These are phyloP conservation scores for Yamadazyma phyllophila DNA, from an alignment of 805 yeast genomes.

Conservation along the genomic window DNA sequence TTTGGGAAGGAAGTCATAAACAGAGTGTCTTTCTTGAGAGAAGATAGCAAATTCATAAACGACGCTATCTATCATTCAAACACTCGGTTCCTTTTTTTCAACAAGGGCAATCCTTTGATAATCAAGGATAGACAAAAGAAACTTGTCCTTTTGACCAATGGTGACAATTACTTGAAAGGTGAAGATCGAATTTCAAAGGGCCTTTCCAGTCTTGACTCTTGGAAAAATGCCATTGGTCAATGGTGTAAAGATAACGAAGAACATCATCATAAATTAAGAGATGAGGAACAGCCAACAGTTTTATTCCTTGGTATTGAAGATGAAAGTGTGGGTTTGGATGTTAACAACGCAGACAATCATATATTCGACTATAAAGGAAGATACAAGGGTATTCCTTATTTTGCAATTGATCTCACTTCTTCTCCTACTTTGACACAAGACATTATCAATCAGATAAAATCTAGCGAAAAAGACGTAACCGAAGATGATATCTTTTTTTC, in stretches of 20 bases:
- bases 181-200: conserved; percentile 19
- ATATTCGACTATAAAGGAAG: conserved; percentile 33
- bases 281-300: conserved; percentile 33
- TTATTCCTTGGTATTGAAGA: conserved; percentile 47
- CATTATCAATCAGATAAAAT: conserved; percentile 23
- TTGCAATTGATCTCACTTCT: conserved; percentile 56
- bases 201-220: conserved; percentile 16
- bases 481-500: conserved; percentile 25
- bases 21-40: conserved; percentile 62
- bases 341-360: conserved; percentile 14
- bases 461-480: conserved; percentile 8
- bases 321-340: conserved; percentile 41
- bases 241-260: conserved; percentile 34
- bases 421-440: conserved; percentile 40
- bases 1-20: conserved; percentile 56
- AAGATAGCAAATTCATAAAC: conserved; percentile 50
- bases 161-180: conserved; percentile 26
- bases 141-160: conserved; percentile 36
- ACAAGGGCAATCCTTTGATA: conserved; percentile 29
- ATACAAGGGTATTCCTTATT: conserved; percentile 62
- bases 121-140: conserved; percentile 26
- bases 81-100: conserved; percentile 49
- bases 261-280: conserved; percentile 42
- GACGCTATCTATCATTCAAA: conserved; percentile 43
- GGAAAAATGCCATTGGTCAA: conserved; percentile 15